Percentiles rank a stretch among this genome's conserved stretches.
Evolutionary conservation across 768 basidiomycete species (phyloP).

Genomic region (Cubamyces sp.): DNA sequence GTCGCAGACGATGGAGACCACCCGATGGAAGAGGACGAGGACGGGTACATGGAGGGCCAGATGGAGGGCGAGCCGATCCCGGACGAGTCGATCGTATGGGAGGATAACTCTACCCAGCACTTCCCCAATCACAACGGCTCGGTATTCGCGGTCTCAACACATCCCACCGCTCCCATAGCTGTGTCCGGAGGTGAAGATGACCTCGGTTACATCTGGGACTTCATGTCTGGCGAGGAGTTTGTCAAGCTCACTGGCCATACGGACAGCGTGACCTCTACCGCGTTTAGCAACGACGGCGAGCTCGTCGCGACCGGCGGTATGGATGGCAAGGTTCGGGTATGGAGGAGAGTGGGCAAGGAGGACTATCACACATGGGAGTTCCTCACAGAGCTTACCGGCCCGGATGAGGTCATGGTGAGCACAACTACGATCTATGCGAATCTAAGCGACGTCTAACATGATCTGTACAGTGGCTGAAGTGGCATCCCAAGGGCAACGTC

Average conservation of each 20-base stretch:
- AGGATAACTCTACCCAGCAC: slow-evolving; percentile 70
- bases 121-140: slow-evolving; percentile 74
- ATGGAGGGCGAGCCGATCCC: slow-evolving; percentile 34
- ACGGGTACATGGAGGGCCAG: slow-evolving; percentile 24
- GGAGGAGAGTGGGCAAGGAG: slow-evolving; percentile 81
- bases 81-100: slow-evolving; percentile 38
- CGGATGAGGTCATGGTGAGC: slow-evolving; percentile 92
- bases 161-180: slow-evolving; percentile 83
- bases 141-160: slow-evolving; percentile 82
- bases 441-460: not conserved
- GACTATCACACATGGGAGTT: slow-evolving; percentile 90
- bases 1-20: slow-evolving; percentile 66
- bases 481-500: slow-evolving; percentile 94
- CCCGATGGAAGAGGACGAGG: slow-evolving; percentile 71
- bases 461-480: slow-evolving; percentile 75
- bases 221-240: slow-evolving; percentile 77
- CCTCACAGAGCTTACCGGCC: slow-evolving; percentile 88
- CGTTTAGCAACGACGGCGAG: slow-evolving; percentile 89
- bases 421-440: not conserved
- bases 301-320: slow-evolving; percentile 96
- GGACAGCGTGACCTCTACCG: slow-evolving; percentile 82
- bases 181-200: slow-evolving; percentile 97
- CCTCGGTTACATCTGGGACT: slow-evolving; percentile 91
- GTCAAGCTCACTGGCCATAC: slow-evolving; percentile 90
- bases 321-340: slow-evolving; percentile 94